phyloP scores from a whole-genome alignment of 805 yeast genomes.

The Cyberlindnera saturnus region DNA sequence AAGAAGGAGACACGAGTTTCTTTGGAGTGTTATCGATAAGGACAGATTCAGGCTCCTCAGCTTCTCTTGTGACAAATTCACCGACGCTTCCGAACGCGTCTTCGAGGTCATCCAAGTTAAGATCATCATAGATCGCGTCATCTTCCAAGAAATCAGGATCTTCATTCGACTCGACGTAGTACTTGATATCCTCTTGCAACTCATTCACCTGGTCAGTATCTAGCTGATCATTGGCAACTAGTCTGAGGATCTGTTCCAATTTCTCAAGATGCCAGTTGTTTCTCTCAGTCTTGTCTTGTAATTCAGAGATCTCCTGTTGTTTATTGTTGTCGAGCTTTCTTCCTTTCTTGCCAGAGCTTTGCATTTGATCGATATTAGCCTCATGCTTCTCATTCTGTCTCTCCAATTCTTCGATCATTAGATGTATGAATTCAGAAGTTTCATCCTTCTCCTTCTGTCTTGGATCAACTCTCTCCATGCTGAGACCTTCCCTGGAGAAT shows the following conservation, averaged over 20 bases:
- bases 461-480: slow-evolving; percentile 67
- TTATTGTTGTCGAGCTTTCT: slow-evolving; percentile 41
- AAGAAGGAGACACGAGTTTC: slow-evolving; percentile 24
- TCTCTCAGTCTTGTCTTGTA: slow-evolving; percentile 59
- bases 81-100: slow-evolving; percentile 48
- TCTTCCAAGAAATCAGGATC: slow-evolving; percentile 92
- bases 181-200: slow-evolving; percentile 83
- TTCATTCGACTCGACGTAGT: slow-evolving; percentile 89
- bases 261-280: slow-evolving; percentile 74
- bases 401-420: slow-evolving; percentile 70
- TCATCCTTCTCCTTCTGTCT: slow-evolving; percentile 75
- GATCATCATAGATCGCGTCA: slow-evolving; percentile 84
- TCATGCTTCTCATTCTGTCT: slow-evolving; percentile 77
- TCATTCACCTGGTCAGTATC: slow-evolving; percentile 72
- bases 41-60: slow-evolving; percentile 10
- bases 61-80: slow-evolving; percentile 22
- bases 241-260: slow-evolving; percentile 70
- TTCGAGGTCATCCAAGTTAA: slow-evolving; percentile 60
- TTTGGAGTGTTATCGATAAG: slow-evolving; percentile 27
- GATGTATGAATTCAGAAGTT: slow-evolving; percentile 60
- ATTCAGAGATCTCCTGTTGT: slow-evolving; percentile 55
- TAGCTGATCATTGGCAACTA: slow-evolving; percentile 73
- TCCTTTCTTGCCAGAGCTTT: slow-evolving; percentile 48
- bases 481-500: slow-evolving; percentile 87
- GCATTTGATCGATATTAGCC: slow-evolving; percentile 55